Conservation (phyloP, 305 asterid genomes). For the Fraxinus latifolia region DNA sequence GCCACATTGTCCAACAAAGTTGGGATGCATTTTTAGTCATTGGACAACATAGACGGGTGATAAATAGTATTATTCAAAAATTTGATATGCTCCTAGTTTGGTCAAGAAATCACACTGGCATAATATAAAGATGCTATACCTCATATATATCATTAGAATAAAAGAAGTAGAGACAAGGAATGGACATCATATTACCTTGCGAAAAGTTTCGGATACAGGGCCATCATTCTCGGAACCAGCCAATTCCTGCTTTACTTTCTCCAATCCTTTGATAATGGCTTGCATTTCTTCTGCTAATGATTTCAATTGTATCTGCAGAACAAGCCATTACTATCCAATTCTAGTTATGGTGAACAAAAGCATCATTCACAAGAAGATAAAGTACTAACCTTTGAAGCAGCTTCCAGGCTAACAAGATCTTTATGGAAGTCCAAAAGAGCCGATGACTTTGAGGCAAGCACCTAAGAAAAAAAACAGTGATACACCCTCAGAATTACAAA, state of each 20-base stretch:
- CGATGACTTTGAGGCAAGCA: slow-evolving; percentile 65
- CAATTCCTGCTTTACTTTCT: slow-evolving; percentile 89
- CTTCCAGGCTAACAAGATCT: slow-evolving; percentile 75
- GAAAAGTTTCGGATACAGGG: slow-evolving; percentile 65
- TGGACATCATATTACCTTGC: slow-evolving; percentile 49
- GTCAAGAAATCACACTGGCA: neutral
- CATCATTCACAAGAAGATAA: slow-evolving; percentile 23
- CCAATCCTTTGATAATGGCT: slow-evolving; percentile 84
- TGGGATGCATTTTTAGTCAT: neutral
- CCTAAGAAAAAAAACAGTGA: slow-evolving; percentile 37
- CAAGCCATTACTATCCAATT: slow-evolving; percentile 12
- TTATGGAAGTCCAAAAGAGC: slow-evolving; percentile 69
- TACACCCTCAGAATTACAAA: neutral
- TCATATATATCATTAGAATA: neutral
- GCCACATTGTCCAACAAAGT: neutral
- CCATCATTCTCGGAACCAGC: slow-evolving; percentile 84
- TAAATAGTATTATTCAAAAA: neutral
- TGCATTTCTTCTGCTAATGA: slow-evolving; percentile 96
- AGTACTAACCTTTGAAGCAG: slow-evolving; percentile 77
- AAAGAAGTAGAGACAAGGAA: slow-evolving; percentile 6
- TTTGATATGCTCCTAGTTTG: neutral
- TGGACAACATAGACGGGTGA: neutral
- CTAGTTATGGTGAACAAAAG: slow-evolving; percentile 8
- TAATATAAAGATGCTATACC: neutral
- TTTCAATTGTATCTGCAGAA: slow-evolving; percentile 81